phyloP scores from a whole-genome alignment of 176 grass and related monocot species.

The Olyra latifolia region DNA sequence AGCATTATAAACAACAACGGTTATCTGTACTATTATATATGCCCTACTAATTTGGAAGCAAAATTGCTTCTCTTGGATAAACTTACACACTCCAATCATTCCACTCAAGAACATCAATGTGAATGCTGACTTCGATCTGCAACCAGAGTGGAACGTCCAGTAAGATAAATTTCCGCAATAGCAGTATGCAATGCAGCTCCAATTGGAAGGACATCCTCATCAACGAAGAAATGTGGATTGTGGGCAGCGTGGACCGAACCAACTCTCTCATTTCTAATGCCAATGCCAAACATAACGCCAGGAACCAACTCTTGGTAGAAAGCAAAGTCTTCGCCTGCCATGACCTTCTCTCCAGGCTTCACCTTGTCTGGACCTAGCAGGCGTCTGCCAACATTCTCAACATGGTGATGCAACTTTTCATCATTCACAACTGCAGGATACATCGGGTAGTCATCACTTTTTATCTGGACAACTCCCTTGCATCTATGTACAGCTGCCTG shows the following conservation, averaged over 20 bases:
- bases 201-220: conserved; percentile 72
- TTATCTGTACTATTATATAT: no score
- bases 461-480: conserved; percentile 39
- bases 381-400: conserved; percentile 51
- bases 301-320: conserved; percentile 82
- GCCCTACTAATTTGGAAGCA: not conserved
- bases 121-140: not conserved
- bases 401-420: conserved; percentile 53
- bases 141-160: not conserved
- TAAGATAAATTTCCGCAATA: conserved; percentile 61
- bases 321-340: conserved; percentile 94
- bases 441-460: conserved; percentile 44
- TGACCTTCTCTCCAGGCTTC: conserved; percentile 64
- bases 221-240: conserved; percentile 72
- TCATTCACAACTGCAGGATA: conserved; percentile 89
- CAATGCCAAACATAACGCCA: conserved; percentile 68
- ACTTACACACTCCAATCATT: not conserved
- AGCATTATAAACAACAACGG: no score
- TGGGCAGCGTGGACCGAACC: conserved; percentile 60
- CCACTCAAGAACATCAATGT: not conserved
- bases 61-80: not conserved
- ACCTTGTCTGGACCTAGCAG: conserved; percentile 72
- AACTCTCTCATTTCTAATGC: conserved; percentile 60
- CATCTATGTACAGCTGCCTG: conserved; percentile 77
- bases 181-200: conserved; percentile 66